Evolutionary conservation across 1,139 yeast genomes (phyloP).

Genomic region (Diutina neorugosa): DNA sequence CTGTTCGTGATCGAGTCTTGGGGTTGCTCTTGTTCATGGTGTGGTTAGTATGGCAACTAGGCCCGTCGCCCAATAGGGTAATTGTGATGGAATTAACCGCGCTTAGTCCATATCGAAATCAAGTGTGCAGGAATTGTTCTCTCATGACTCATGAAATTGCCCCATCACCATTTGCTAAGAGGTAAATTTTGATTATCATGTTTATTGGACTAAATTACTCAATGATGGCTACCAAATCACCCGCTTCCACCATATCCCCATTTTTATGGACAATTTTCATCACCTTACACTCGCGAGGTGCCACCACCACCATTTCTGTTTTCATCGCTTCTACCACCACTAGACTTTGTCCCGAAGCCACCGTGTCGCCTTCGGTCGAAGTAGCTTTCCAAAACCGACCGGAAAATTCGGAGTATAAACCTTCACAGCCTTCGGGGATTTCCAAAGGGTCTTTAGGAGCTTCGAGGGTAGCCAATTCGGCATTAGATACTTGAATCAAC

Average conservation of each 20-base stretch:
- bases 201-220: conserved; percentile 10
- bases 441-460: conserved; percentile 24
- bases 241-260: conserved; percentile 95
- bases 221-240: conserved; percentile 81
- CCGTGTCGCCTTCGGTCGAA: conserved; percentile 69
- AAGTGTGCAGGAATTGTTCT: neutral
- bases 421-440: conserved; percentile 42
- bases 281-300: conserved; percentile 68
- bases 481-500: conserved; percentile 73
- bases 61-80: neutral
- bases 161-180: too few relatives aligned
- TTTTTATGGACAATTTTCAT: conserved; percentile 64
- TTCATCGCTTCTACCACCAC: conserved; percentile 96
- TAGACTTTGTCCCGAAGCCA: conserved; percentile 64
- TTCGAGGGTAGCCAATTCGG: conserved; percentile 38
- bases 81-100: neutral
- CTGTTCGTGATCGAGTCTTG: conserved; percentile 21
- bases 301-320: conserved; percentile 83
- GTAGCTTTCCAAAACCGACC: conserved; percentile 96
- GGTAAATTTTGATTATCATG: neutral
- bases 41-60: neutral
- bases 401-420: conserved; percentile 86
- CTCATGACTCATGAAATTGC: neutral
- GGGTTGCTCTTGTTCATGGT: neutral
- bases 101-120: neutral